A percentile compares a stretch with the other conserved stretches of the same genome.
Conservation (phyloP, 371 early-diverging fungal species). For the Circinella minor region DNA sequence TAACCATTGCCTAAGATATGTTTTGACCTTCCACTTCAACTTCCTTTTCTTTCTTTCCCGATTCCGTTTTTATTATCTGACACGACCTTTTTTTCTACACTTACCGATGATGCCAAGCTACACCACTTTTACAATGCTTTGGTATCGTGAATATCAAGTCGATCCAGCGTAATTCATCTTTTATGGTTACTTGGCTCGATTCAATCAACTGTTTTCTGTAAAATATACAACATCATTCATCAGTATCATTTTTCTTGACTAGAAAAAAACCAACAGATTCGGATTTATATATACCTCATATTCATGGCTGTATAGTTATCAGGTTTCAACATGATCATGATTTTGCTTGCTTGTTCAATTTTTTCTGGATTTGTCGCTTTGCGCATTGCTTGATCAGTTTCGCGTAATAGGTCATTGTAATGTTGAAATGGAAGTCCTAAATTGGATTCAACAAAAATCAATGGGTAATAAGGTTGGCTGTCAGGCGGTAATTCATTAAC, state of each 20-base stretch:
- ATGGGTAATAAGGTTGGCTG: constrained; percentile 32
- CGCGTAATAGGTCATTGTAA: constrained; percentile 21
- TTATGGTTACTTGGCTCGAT: constrained; percentile 27
- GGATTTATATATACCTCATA: constrained; percentile 35
- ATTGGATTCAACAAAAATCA: constrained; percentile 39
- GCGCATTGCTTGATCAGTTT: constrained; percentile 25
- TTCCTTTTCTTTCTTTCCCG: background rate
- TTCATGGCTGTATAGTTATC: constrained; percentile 64
- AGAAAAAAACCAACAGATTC: too few species aligned
- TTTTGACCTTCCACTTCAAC: background rate
- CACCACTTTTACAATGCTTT: constrained; percentile 58
- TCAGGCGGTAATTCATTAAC: constrained; percentile 26
- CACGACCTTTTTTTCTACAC: background rate
- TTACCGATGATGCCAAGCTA: constrained; percentile 64
- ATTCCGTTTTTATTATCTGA: too few species aligned
- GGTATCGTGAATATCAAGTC: constrained; percentile 58
- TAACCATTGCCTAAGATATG: constrained; percentile 42
- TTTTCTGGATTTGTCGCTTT: background rate
- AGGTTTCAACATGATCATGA: constrained; percentile 57
- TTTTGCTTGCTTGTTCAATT: constrained; percentile 32
- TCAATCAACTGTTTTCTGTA: constrained; percentile 50
- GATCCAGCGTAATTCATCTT: constrained; percentile 43
- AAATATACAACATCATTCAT: background rate
- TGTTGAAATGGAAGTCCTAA: constrained; percentile 33
- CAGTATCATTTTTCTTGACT: background rate